These are phyloP conservation scores for Penicillium sp. DNA, from an alignment of 2,329 filamentous ascomycete species.

Conservation along the genomic window DNA sequence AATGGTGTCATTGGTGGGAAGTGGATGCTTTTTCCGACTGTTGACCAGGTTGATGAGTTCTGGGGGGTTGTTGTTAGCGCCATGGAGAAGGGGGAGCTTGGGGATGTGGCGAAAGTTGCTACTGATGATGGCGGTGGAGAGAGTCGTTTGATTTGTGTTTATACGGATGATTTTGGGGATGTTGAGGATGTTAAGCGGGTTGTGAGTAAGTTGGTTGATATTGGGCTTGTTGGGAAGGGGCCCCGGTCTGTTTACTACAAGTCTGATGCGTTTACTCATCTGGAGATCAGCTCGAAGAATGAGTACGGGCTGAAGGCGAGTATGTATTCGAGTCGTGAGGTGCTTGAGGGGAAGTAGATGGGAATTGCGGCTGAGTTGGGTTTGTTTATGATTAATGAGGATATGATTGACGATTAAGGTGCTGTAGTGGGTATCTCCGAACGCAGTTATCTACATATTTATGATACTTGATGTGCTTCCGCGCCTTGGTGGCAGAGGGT, in stretches of 20 bases:
- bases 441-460: slow-evolving; percentile 2
- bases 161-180: slow-evolving; percentile 72
- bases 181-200: slow-evolving; percentile 67
- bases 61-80: slow-evolving; percentile 65
- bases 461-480: not conserved
- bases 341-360: slow-evolving; percentile 30
- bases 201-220: slow-evolving; percentile 57
- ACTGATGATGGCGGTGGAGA: slow-evolving; percentile 47
- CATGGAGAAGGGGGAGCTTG: slow-evolving; percentile 67
- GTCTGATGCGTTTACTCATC: slow-evolving; percentile 66
- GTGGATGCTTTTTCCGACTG: slow-evolving; percentile 34
- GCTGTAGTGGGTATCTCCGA: slow-evolving; percentile 13
- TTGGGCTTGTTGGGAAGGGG: slow-evolving; percentile 54
- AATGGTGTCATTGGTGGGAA: slow-evolving; percentile 64
- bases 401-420: slow-evolving; percentile 8
- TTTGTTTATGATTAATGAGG: not conserved
- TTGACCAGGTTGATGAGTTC: slow-evolving; percentile 21
- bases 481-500: not conserved
- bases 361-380: not conserved
- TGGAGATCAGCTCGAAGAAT: slow-evolving; percentile 61
- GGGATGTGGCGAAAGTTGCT: slow-evolving; percentile 70
- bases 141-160: slow-evolving; percentile 68
- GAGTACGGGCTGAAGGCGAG: slow-evolving; percentile 59
- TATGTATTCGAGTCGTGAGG: slow-evolving; percentile 42
- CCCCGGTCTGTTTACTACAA: slow-evolving; percentile 70